Base-by-base conservation (phyloP, 1,139 yeast species). In the Sugiyamaella novakii region DNA sequence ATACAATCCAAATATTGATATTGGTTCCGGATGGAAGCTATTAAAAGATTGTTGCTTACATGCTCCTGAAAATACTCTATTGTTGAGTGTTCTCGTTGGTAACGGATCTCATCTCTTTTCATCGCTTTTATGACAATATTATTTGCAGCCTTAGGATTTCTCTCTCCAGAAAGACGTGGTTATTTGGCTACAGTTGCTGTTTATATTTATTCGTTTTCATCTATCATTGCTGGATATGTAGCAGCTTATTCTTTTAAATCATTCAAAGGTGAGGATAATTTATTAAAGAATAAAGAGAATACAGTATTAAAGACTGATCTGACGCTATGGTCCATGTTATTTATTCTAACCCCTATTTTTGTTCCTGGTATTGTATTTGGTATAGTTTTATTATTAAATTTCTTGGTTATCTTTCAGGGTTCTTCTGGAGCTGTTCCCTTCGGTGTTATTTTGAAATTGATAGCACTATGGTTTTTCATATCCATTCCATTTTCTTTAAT, bases 1-100 rank as follows among this genome's bases (percentile, higher is more conserved):
- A 63, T 74, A 87, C 57, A 72, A 69, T 49, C 95, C 87, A 62
- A 96, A 87, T 55, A 80, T 87, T 49, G 83, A 87, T 54, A 96
- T 89, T 62, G 98, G 92, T 66, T 79, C 91, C 63, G 98, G 98
- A 35, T 92, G 98, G 98, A 92, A 92, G 68, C 76, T 92, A 57
- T 83, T 89, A 40, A 95, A 91, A 64, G 98, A 97, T 53, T 98
- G 92, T 66, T 89, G 91, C 31, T 91, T 92, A 74, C 79, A 98
- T 67, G 74, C 92, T 5, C 98, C 98, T 34, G 68, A 75, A 51
- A 75, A 79, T 57, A 75, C 85, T 53, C 75, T 89, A 79, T 56
- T 87, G 22, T 76, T 89, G 52, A 86, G 96, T 5, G 80, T 89
- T 11, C 68, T 89, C 27, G 79, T 89, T 49, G 98, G 98, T 40